Conservation (phyloP, 257 asterid species). For the Solanum arcanum region DNA sequence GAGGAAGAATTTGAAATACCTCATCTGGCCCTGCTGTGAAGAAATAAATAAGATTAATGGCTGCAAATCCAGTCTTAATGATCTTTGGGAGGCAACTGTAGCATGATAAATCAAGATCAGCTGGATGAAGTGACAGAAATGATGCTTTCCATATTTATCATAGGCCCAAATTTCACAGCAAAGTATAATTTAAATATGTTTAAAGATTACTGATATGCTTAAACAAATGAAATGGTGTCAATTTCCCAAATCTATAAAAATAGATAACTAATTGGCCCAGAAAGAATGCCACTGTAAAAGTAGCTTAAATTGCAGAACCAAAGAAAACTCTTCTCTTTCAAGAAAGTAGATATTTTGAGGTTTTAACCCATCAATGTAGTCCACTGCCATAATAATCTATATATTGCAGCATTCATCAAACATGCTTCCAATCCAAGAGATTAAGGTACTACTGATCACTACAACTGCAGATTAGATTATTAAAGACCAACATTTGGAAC, state of each 20-base stretch:
- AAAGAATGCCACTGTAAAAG: background rate
- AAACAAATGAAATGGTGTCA: background rate
- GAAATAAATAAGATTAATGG: conserved; percentile 92
- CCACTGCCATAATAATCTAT: background rate
- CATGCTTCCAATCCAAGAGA: background rate
- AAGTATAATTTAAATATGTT: background rate
- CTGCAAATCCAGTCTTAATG: conserved; percentile 95
- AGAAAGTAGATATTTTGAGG: background rate
- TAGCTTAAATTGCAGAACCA: background rate
- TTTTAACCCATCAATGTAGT: background rate
- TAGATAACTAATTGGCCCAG: background rate
- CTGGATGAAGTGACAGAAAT: conserved; percentile 6
- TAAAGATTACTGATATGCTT: background rate
- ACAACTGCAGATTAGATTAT: background rate
- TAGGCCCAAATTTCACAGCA: background rate
- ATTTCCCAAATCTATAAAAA: background rate
- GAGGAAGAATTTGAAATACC: conserved; percentile 32
- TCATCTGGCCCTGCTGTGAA: conserved; percentile 99
- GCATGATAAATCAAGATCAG: conserved; percentile 8
- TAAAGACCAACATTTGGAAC: background rate
- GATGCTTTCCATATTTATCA: background rate
- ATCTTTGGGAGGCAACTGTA: conserved; percentile 86
- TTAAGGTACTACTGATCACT: background rate
- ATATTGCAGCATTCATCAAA: background rate
- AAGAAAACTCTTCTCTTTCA: background rate